Percentiles rank a stretch among this genome's conserved stretches.
These are phyloP conservation scores for Verruconis gallopava DNA, from an alignment of 2,329 filamentous ascomycete genomes.

Conservation along the genomic window DNA sequence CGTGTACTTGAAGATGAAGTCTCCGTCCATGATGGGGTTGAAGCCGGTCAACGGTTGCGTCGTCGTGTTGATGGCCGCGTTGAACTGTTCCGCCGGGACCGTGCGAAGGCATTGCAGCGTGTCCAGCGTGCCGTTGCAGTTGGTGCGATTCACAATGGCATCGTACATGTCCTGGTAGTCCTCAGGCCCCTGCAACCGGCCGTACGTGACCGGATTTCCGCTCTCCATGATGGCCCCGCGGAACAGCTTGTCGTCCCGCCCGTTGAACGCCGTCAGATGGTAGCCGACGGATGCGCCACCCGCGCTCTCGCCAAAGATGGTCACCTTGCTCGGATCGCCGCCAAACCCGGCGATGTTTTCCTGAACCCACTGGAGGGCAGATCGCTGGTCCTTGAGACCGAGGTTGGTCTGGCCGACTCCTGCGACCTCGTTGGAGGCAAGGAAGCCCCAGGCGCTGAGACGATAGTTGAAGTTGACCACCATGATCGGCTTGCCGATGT, in stretches of 20 bases:
- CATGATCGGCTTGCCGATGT: conserved; percentile 26
- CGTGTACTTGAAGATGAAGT: conserved; percentile 40
- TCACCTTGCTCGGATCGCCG: conserved; percentile 28
- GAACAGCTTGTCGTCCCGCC: conserved; percentile 36
- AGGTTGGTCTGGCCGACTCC: conserved; percentile 40
- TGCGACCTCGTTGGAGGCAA: conserved; percentile 42
- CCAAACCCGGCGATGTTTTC: conserved; percentile 31
- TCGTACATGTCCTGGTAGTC: conserved; percentile 48
- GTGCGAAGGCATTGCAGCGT: conserved; percentile 39
- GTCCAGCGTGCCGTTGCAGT: conserved; percentile 36
- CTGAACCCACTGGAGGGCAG: conserved; percentile 33
- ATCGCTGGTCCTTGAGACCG: conserved; percentile 31
- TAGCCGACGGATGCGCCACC: conserved; percentile 33
- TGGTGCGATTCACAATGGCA: conserved; percentile 43
- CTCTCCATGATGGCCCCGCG: conserved; percentile 34
- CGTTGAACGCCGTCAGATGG: conserved; percentile 34
- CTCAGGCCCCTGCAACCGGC: conserved; percentile 11
- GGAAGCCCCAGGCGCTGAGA: conserved; percentile 56
- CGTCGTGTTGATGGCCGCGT: conserved; percentile 37
- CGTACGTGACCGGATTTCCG: conserved; percentile 25
- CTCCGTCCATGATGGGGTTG: conserved; percentile 39
- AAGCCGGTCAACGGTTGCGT: conserved; percentile 10
- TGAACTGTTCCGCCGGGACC: conserved; percentile 45
- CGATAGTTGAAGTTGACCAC: conserved; percentile 47
- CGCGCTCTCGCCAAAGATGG: conserved; percentile 33